These are phyloP conservation scores for Chalaropsis thielavioides DNA, from an alignment of 2,329 filamentous ascomycete genomes.

Conservation along the genomic window DNA sequence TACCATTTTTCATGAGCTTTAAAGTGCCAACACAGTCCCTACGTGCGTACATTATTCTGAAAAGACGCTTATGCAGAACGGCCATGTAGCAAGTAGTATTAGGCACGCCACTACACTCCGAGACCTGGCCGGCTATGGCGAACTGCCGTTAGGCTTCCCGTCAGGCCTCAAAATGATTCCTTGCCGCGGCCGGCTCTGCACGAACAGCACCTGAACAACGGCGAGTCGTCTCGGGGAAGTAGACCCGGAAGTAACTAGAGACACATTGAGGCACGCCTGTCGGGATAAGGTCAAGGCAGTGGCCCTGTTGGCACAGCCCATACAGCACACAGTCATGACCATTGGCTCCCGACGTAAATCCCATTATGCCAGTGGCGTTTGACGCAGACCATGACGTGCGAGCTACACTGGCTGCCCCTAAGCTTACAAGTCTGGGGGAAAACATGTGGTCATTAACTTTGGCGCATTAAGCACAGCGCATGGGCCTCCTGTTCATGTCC, in stretches of 20 bases:
- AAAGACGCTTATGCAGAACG: background rate
- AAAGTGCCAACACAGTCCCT: background rate
- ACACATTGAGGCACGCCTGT: background rate
- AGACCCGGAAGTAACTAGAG: no score
- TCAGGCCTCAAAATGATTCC: background rate
- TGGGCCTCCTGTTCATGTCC: background rate
- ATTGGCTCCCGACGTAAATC: no score
- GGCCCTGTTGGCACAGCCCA: background rate
- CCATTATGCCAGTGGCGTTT: no score
- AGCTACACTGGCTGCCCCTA: no score
- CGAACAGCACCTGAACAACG: background rate
- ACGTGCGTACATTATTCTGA: background rate
- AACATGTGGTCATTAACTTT: background rate
- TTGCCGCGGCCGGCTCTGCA: background rate
- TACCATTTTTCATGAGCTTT: background rate
- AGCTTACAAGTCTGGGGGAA: no score
- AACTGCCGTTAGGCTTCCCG: background rate
- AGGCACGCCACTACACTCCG: background rate
- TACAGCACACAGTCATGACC: no score
- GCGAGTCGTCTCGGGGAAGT: background rate
- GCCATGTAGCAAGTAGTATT: background rate
- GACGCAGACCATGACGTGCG: no score
- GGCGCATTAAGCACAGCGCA: background rate
- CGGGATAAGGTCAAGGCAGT: background rate
- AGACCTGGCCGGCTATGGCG: background rate